phyloP scores from a whole-genome alignment of 1,284 basidiomycete species.

The Moesziomyces aphidis region DNA sequence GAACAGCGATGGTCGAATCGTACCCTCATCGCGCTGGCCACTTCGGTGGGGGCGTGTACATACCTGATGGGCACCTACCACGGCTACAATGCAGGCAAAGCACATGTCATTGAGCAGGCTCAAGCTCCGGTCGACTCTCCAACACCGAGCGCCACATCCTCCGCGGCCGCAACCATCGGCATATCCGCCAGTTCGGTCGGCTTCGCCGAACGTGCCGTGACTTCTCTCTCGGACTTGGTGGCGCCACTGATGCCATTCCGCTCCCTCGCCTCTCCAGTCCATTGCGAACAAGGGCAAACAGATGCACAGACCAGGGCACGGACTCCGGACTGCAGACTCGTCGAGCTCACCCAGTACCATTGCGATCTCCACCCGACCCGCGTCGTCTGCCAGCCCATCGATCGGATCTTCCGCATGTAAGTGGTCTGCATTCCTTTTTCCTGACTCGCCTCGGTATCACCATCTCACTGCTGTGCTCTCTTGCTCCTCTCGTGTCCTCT shows the following conservation, averaged over 20 bases:
- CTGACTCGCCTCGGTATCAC: not conserved
- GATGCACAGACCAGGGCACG: not conserved
- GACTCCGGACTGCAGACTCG: slow-evolving; percentile 30
- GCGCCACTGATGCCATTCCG: slow-evolving; percentile 7
- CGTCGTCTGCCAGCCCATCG: slow-evolving; percentile 54
- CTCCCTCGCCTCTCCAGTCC: not conserved
- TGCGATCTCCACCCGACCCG: slow-evolving; percentile 45
- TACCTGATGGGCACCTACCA: slow-evolving; percentile 42
- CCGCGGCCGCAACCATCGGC: not conserved
- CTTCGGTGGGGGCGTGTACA: slow-evolving; percentile 41
- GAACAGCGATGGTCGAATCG: slow-evolving; percentile 49
- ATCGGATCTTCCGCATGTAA: slow-evolving; percentile 56
- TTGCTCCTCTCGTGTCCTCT: not conserved
- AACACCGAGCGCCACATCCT: not conserved
- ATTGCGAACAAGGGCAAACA: slow-evolving; percentile 13
- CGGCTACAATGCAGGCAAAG: slow-evolving; percentile 38
- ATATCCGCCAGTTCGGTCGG: too few relatives aligned
- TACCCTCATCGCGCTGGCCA: slow-evolving; percentile 41
- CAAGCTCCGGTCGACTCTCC: not conserved
- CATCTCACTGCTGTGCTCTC: not conserved
- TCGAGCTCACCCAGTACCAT: slow-evolving; percentile 53
- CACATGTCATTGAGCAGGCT: slow-evolving; percentile 14
- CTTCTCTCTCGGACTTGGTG: not conserved
- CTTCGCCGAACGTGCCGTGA: not conserved
- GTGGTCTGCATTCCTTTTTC: not conserved